Evolutionary conservation across 257 asterid species (phyloP), one percentile per base, ranked within the genome.

Genomic region (Prunella vulgaris): DNA sequence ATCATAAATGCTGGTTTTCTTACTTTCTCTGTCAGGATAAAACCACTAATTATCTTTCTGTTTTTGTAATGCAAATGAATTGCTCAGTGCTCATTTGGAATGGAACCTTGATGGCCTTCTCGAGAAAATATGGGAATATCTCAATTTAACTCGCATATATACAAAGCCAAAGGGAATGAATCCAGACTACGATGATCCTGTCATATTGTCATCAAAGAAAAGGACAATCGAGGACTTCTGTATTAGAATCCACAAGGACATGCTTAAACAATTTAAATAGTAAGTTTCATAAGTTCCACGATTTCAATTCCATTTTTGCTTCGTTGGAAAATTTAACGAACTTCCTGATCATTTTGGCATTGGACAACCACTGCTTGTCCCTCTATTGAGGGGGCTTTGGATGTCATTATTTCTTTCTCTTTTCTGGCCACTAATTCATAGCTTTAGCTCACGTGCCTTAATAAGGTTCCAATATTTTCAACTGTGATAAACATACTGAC

Each of bases 111-210:
- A 94, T 77, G 99, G 99, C 25, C 88, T 94, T 76, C 85, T 94
- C 65, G 99, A 94, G 75, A 86, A 84, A 83, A 77, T 94, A 24
- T 94, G 99, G 99, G 97, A 94, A 78, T 94, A 94, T 76, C 95
- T 94, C 49, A 56, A 79, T 71, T 81, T 94, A 78, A 94, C 99
- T 71, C 99, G 99, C 76, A 93, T 94, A 74, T 91, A 91, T 85
- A 94, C 97, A 35, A 94, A 94, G 84, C 99, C 99, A 20, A 94
- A 94, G 83, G 99, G 97, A 59, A 84, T 94, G 97, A 94, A 94
- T 86, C 99, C 99, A 30, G 99, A 94, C 80, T 94, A 94, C 42
- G 95, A 91, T 28, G 99, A 94, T 76, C 99, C 99, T 27, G 99
- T 94, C 60, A 94, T 94, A 73, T 74, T 94, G 82, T 94, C 97